Percentiles rank a stretch among this genome's conserved stretches.
Evolutionary conservation across 2,329 filamentous ascomycete species (phyloP).

Genomic region (Colletotrichum tropicale): DNA sequence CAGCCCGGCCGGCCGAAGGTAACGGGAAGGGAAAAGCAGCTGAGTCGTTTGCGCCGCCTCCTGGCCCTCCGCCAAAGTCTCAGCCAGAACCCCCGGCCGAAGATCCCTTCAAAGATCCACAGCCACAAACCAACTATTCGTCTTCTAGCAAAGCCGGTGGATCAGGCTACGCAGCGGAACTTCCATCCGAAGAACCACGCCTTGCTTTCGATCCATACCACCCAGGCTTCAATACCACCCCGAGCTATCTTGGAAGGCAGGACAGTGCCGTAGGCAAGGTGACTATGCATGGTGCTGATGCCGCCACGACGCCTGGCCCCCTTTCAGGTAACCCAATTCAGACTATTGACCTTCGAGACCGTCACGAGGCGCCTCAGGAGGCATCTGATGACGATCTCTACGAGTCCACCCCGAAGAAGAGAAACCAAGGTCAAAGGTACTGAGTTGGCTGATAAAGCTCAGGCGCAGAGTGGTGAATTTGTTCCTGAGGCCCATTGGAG

Average conservation of each 20-base stretch:
- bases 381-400: conserved; percentile 44
- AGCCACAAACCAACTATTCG: conserved; percentile 7
- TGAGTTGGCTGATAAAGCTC: neutral
- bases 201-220: conserved; percentile 42
- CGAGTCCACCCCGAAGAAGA: conserved; percentile 39
- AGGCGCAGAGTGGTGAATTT: neutral
- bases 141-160: conserved; percentile 22
- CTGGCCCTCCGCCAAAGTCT: conserved; percentile 15
- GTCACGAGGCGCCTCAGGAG: conserved; percentile 14
- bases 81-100: conserved; percentile 38
- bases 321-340: conserved; percentile 18
- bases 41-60: conserved; percentile 20
- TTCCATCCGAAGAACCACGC: conserved; percentile 36
- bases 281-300: conserved; percentile 43
- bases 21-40: conserved; percentile 31
- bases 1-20: conserved; percentile 5
- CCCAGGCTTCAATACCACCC: conserved; percentile 36
- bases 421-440: conserved; percentile 35
- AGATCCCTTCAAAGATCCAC: conserved; percentile 29
- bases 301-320: neutral
- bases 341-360: conserved; percentile 15
- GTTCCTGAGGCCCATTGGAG: neutral
- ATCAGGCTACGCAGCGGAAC: conserved; percentile 14
- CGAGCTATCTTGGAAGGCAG: conserved; percentile 40
- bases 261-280: conserved; percentile 46